Conservation (phyloP, 192 early-diverging fungal species). For the Gamsiella multidivaricata region DNA sequence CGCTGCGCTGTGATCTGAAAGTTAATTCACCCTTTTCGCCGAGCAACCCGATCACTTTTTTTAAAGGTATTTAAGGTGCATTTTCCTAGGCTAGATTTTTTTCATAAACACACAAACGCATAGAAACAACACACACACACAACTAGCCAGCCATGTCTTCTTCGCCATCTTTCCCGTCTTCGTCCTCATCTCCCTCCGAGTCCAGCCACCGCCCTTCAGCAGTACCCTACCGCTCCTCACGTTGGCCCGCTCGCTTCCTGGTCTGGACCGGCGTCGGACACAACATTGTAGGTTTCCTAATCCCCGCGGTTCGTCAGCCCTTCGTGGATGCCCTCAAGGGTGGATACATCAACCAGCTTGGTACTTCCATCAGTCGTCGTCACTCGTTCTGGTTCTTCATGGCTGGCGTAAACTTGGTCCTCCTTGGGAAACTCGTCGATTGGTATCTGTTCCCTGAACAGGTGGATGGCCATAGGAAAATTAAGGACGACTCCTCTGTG, state of each 20-base stretch:
- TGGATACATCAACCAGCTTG: slow-evolving; percentile 27
- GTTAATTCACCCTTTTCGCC: too few relatives aligned
- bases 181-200: not conserved
- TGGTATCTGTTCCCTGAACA: slow-evolving; percentile 14
- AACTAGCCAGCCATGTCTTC: too few relatives aligned
- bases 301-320: not conserved
- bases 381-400: slow-evolving; percentile 31
- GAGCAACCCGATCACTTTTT: too few relatives aligned
- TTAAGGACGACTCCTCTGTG: too few relatives aligned
- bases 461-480: too few relatives aligned
- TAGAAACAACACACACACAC: too few relatives aligned
- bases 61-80: too few relatives aligned
- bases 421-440: slow-evolving; percentile 17
- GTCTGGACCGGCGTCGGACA: slow-evolving; percentile 11
- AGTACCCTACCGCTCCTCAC: slow-evolving; percentile 28
- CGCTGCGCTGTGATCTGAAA: too few relatives aligned
- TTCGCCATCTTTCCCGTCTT: too few relatives aligned
- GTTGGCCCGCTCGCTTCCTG: slow-evolving; percentile 33
- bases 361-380: not conserved
- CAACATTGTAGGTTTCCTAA: not conserved
- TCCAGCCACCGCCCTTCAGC: too few relatives aligned
- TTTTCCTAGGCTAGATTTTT: too few relatives aligned
- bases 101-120: too few relatives aligned
- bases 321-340: slow-evolving; percentile 13
- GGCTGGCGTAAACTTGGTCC: slow-evolving; percentile 3